phyloP scores from a whole-genome alignment of 2,329 filamentous ascomycete species.

The Orbilia oligospora region DNA sequence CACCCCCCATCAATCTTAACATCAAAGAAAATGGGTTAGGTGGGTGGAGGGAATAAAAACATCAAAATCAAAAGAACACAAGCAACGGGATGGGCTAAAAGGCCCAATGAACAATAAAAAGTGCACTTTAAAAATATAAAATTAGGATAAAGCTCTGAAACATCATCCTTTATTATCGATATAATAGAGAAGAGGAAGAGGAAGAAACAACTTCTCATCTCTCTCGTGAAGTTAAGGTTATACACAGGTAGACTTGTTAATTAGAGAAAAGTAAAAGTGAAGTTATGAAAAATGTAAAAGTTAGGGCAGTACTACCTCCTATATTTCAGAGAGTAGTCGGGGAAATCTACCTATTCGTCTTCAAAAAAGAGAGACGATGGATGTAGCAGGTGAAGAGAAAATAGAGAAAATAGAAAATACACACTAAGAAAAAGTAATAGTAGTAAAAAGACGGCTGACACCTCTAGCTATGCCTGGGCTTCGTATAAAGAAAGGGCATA shows the following conservation, averaged over 20 bases:
- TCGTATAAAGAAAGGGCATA: slow-evolving; percentile 4
- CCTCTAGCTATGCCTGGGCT: slow-evolving; percentile 19
- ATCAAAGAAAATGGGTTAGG: too few species aligned
- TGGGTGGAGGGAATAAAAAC: too few species aligned
- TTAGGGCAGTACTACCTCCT: slow-evolving; percentile 4
- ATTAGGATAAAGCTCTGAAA: slow-evolving; percentile 6
- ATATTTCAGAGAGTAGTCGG: slow-evolving; percentile 1
- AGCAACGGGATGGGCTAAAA: too few species aligned
- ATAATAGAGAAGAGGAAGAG: too few species aligned
- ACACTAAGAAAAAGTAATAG: slow-evolving; percentile 2
- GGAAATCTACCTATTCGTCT: background rate
- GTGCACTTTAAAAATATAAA: background rate
- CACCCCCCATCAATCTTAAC: background rate
- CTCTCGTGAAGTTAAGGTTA: background rate
- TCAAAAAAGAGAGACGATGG: background rate
- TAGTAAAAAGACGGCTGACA: slow-evolving; percentile 15
- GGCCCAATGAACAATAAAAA: background rate
- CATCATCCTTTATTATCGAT: slow-evolving; percentile 8
- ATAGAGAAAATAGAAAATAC: slow-evolving; percentile 2
- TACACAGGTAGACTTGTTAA: background rate
- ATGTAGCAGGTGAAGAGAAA: background rate
- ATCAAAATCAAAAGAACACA: too few species aligned
- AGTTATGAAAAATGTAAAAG: background rate
- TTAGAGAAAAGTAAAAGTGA: slow-evolving; percentile 2
- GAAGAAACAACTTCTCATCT: background rate